Conservation (phyloP, 345 rosid genomes). For the Acer campestre region DNA sequence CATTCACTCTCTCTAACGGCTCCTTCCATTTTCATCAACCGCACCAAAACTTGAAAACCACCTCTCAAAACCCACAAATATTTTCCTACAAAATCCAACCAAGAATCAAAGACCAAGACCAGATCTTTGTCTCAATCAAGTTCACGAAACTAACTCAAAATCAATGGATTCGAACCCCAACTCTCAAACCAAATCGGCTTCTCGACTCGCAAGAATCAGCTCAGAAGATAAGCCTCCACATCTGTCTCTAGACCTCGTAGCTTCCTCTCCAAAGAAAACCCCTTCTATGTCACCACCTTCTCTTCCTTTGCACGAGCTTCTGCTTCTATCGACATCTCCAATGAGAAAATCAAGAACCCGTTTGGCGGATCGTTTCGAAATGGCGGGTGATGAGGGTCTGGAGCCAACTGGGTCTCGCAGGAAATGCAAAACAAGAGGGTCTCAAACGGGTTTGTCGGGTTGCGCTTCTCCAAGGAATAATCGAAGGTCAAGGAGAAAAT, state of each 20-base stretch:
- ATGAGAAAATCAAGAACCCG: slow-evolving; percentile 59
- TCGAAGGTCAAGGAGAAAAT: slow-evolving; percentile 61
- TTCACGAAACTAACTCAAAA: no score
- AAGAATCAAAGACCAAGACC: not conserved
- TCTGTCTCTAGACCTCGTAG: slow-evolving; percentile 49
- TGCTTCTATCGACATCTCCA: slow-evolving; percentile 77
- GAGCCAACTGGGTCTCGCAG: slow-evolving; percentile 55
- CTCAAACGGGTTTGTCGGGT: slow-evolving; percentile 32
- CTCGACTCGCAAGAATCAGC: slow-evolving; percentile 57
- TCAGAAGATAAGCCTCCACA: slow-evolving; percentile 28
- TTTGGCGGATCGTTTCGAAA: slow-evolving; percentile 62
- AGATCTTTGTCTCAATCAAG: not conserved
- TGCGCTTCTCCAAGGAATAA: slow-evolving; percentile 54
- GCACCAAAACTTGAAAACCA: not conserved
- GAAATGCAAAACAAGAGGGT: slow-evolving; percentile 51
- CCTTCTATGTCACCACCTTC: slow-evolving; percentile 49
- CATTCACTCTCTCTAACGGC: slow-evolving; percentile 43
- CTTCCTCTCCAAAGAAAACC: slow-evolving; percentile 47
- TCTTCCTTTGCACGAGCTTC: slow-evolving; percentile 57
- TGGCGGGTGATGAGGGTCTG: slow-evolving; percentile 46
- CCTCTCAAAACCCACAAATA: not conserved
- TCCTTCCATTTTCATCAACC: slow-evolving; percentile 13
- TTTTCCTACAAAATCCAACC: not conserved
- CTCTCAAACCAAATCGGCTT: slow-evolving; percentile 58
- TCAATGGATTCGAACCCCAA: slow-evolving; percentile 52